phyloP scores from a whole-genome alignment of 2,329 filamentous ascomycete species.

The Verticillium klebahnii region DNA sequence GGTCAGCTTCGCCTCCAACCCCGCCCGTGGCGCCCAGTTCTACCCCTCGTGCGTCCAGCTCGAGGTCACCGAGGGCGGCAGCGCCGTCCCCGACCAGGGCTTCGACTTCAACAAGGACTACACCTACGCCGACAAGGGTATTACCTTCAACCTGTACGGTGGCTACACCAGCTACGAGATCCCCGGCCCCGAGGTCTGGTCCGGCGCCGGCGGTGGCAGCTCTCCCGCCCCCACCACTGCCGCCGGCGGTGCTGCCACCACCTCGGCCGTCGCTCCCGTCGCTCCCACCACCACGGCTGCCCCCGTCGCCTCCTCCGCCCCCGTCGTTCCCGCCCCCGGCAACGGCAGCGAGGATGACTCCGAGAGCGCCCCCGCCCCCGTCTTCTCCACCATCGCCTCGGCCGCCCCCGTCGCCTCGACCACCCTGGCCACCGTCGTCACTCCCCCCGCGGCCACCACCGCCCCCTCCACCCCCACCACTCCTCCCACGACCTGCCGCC shows the following conservation, averaged over 20 bases:
- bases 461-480: conserved; percentile 19
- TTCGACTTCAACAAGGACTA: conserved; percentile 51
- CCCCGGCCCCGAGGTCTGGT: conserved; percentile 29
- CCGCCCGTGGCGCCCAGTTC: conserved; percentile 43
- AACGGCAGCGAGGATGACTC: background rate
- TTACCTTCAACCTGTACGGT: conserved; percentile 55
- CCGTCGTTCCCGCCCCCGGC: background rate
- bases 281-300: conserved; percentile 4
- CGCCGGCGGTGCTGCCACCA: conserved; percentile 4
- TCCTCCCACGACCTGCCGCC: conserved; percentile 10
- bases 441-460: conserved; percentile 6
- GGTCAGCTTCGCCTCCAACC: conserved; percentile 21
- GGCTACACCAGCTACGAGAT: conserved; percentile 23
- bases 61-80: conserved; percentile 50
- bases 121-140: conserved; percentile 51
- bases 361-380: background rate
- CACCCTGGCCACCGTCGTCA: conserved; percentile 8
- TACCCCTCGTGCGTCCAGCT: conserved; percentile 58
- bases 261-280: conserved; percentile 1
- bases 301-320: conserved; percentile 1
- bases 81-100: conserved; percentile 34
- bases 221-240: conserved; percentile 7
- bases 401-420: conserved; percentile 2
- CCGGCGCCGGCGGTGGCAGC: conserved; percentile 12
- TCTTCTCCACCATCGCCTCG: conserved; percentile 1